Evolutionary conservation across 805 yeast species (phyloP), one percentile per base, ranked within the genome.

Genomic region (Kregervanrija pseudodelftensis): DNA sequence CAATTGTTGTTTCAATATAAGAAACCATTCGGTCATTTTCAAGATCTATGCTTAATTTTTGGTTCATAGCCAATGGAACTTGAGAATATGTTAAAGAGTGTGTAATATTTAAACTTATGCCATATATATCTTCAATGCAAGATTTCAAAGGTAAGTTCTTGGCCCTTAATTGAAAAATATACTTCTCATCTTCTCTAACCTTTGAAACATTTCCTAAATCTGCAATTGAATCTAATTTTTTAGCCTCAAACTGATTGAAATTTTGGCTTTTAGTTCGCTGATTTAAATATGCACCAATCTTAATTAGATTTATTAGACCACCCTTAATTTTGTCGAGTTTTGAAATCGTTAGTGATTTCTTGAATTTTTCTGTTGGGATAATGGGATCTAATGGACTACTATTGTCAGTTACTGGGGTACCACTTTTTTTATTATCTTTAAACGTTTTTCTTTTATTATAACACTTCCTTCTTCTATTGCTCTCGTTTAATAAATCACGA

Each of bases 11-110:
- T 32, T 58, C 63, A 34, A 53, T 55, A 36, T 53, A 62, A 1
- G 66, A 49, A 16, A 59, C 58, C 54, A 60, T 50, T 40, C 54
- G 50, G 44, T 61, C 61, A 36, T 44, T 44, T 11, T 56, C 61
- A 11, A 59, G 40, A 44, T 61, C 57, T 11, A 60, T 44, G 16
- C 46, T 31, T 37, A 47, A 41, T n/a, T 40, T 12, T 11, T 51
- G 45, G 17, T 45, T 36, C 31, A 55, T 39, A 11, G 39, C 47
- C 11, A 61, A 40, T 2, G 65, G 65, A 10, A 59, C 44, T 30
- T 50, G 51, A 8, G 59, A 53, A 49, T 60, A 60, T 16, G 56
- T 49, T 40, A 61, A 39, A 1, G 64, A 49, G 42, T 60, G 64
- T 14, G 47, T 49, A 15, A 59, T 37, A 2, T 38, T 36, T 16